Base-by-base conservation (phyloP, 2,329 filamentous ascomycete species). In the Pseudogymnoascus sp. region DNA sequence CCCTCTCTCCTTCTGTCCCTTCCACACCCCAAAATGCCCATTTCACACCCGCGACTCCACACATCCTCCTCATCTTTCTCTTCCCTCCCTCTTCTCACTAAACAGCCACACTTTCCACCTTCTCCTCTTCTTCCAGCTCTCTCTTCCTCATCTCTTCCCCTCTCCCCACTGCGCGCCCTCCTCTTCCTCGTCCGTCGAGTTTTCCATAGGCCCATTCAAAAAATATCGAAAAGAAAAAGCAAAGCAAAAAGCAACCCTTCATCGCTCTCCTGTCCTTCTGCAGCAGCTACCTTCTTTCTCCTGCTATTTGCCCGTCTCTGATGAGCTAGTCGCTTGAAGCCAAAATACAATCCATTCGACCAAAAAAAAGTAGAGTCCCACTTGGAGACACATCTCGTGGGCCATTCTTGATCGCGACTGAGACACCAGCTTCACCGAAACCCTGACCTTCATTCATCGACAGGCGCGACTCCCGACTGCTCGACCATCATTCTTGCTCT, bases 91-190 rank as follows among this genome's bases (percentile, higher is more conserved):
- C 31, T 26, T 7, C 44, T 50, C 44, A 50, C 44, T 50, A 50
- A 50, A 50, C 44, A 50, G 44, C 44, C 44, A 50, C 44, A 50
- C 44, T 50, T 47, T 31, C 44, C 24, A n/a, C 31, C 44, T 50
- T 17, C 5, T 17, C 17, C 17, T 17, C 17, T 17, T 17, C 17
- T 17, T 17, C 17, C 17, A 17, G 17, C 17, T 17, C 17, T 17
- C 17, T 31, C 24, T 50, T 31, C 24, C 31, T 31, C 44, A 31
- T 31, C 44, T 50, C 44, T 29, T 31, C 44, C 44, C 44, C 39
- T 26, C 7, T 31, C n/a, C 44, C 21, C 44, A 50, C n/a, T 50
- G 44, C 44, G 44, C 44, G 26, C n/a, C 24, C 26, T 50, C 41
- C n/a, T 41, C 39, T 24, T 9, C 26, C 24, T 41, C 39, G 39